Conservation (phyloP, 768 basidiomycete genomes). For the Auricularia sp. region DNA sequence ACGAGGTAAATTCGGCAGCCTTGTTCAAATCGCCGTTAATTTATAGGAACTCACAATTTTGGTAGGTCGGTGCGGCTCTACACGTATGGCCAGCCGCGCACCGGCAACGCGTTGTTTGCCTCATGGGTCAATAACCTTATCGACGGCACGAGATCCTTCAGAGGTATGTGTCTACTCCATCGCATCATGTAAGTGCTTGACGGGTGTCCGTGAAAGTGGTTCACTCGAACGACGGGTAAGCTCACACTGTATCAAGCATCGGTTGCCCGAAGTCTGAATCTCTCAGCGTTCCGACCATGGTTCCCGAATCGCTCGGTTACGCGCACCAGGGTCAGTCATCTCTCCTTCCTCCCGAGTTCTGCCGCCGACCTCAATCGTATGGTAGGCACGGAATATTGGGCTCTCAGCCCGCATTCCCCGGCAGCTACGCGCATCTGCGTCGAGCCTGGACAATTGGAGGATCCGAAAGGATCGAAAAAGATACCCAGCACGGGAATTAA, state of each 20-base stretch:
- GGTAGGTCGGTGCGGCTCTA: conserved; percentile 8
- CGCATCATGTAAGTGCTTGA: no score
- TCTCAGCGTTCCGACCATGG: conserved; percentile 12
- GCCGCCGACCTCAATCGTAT: not conserved
- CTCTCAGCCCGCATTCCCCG: not conserved
- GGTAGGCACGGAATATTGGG: not conserved
- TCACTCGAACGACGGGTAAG: conserved; percentile 4
- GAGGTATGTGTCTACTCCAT: not conserved
- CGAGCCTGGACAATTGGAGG: not conserved
- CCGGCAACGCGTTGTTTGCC: conserved; percentile 12
- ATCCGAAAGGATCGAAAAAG: not conserved
- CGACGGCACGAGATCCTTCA: conserved; percentile 8
- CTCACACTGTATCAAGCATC: not conserved
- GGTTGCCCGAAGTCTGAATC: not conserved
- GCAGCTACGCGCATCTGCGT: not conserved
- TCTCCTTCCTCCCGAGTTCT: not conserved
- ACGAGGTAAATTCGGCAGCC: not conserved
- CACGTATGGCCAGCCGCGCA: conserved; percentile 16
- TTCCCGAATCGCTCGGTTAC: conserved; percentile 11
- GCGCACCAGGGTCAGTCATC: conserved; percentile 9
- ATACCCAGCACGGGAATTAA: not conserved
- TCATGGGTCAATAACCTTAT: conserved; percentile 9
- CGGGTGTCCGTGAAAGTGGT: not conserved
- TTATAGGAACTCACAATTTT: not conserved
- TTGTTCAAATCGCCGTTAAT: no score